A percentile compares a stretch with the other conserved stretches of the same genome.
These are phyloP conservation scores for Aspergillus latus DNA, from an alignment of 2,329 filamentous ascomycete genomes.

Conservation along the genomic window DNA sequence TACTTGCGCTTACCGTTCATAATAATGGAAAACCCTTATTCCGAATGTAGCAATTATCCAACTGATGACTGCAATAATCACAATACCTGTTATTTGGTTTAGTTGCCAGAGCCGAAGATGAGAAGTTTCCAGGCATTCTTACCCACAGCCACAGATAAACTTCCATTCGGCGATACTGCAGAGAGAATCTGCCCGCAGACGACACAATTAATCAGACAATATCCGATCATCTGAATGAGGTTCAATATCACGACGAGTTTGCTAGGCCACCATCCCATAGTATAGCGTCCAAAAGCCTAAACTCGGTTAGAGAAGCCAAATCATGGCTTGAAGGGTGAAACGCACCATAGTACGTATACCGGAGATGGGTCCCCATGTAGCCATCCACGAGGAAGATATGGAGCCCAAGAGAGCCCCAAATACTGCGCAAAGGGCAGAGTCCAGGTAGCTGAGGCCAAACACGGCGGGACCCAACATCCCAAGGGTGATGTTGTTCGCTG, in stretches of 20 bases:
- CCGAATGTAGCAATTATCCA: constrained; percentile 68
- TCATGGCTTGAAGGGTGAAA: neutral
- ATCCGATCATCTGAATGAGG: constrained; percentile 62
- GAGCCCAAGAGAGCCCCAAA: constrained; percentile 59
- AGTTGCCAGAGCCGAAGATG: neutral
- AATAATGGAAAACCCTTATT: constrained; percentile 66
- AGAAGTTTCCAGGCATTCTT: constrained; percentile 15
- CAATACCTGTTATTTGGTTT: constrained; percentile 47
- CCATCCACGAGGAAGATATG: constrained; percentile 58
- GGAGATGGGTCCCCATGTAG: constrained; percentile 61
- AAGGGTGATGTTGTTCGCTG: constrained; percentile 64
- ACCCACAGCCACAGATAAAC: constrained; percentile 63
- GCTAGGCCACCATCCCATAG: constrained; percentile 66
- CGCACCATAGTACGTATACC: constrained; percentile 62
- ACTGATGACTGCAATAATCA: constrained; percentile 62
- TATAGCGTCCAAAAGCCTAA: constrained; percentile 58
- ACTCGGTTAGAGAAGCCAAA: constrained; percentile 10
- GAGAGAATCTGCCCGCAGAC: constrained; percentile 68
- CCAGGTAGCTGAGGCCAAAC: constrained; percentile 59
- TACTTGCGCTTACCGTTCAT: constrained; percentile 54
- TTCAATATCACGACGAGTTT: constrained; percentile 65
- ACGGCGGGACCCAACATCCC: constrained; percentile 62
- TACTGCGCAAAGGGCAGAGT: constrained; percentile 57
- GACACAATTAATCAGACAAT: constrained; percentile 63
- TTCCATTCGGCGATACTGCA: constrained; percentile 59